Evolutionary conservation across 345 rosid species (phyloP).

Genomic region (Theobroma cacao): DNA sequence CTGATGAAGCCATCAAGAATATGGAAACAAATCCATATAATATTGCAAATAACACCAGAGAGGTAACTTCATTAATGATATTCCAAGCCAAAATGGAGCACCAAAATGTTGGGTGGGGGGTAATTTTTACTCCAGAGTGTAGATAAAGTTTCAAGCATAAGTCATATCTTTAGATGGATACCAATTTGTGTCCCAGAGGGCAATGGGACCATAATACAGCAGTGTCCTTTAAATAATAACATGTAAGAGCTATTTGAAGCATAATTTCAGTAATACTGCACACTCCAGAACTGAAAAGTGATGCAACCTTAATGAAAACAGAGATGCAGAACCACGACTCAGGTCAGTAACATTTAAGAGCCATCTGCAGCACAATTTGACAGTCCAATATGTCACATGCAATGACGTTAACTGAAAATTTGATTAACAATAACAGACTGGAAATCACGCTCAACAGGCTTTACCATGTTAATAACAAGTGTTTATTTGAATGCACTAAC

Average conservation of each 20-base stretch:
- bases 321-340: not conserved
- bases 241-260: not conserved
- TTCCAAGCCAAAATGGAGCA: not conserved
- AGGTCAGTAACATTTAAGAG: not conserved
- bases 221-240: not conserved
- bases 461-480: too few relatives aligned
- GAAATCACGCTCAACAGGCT: not conserved
- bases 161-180: not conserved
- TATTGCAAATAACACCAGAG: not conserved
- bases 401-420: not conserved
- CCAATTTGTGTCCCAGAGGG: not conserved
- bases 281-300: not conserved
- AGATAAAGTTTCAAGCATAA: not conserved
- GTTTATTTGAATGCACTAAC: constrained; percentile 19
- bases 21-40: not conserved
- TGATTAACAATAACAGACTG: not conserved
- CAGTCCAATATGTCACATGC: not conserved
- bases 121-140: not conserved
- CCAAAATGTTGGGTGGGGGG: not conserved
- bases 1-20: not conserved
- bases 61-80: not conserved
- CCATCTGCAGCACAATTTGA: not conserved
- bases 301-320: not conserved
- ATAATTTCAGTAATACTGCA: not conserved
- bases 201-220: not conserved